Evolutionary conservation across 2,329 filamentous ascomycete species (phyloP), one percentile per base, ranked within the genome.

Genomic region (Pezicula carpinea): DNA sequence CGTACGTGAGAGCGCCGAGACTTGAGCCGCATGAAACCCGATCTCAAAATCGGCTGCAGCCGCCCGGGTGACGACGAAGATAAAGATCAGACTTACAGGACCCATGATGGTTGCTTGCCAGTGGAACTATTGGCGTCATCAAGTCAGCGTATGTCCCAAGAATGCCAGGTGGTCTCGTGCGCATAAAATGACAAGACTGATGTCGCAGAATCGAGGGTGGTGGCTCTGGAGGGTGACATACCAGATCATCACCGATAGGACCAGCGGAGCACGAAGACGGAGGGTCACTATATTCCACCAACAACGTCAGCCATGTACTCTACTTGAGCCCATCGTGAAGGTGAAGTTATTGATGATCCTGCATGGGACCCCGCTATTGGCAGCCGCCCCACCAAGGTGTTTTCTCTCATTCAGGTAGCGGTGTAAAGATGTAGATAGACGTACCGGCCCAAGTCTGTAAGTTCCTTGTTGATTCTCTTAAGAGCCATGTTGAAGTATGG

Each of bases 71-170:
- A 47, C 23, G 38, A 44, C 17, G 43, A 42, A 39, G 43, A 43
- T 45, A 59, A 64, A 52, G 49, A 60, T 44, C 46, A 51, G 49
- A 83, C 89, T 83, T 83, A 95, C 89, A 69, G 93, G 93, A 73
- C 93, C 93, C 93, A 99, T 99, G 70, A 99, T 99, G 44, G 93
- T 99, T 65, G 93, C 93, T 85, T 99, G 93, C 93, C 93, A 99
- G 83, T 97, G 93, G 69, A 99, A 99, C 92, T 99, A 59, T 52
- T 46, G 33, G 50, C 38, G 39, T 41, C 21, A 51, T 31, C 23
- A 43, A 45, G 59, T 73, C 54, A 73, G 68, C 50, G 51, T 53
- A 50, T 36, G 22, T 14, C 39, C 47, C 47, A 32, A 22, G 14
- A 33, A 39, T 46, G 41, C 39, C 11, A 51, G 39, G 44, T 47